Percentiles rank a stretch among this genome's conserved stretches.
Evolutionary conservation across 805 yeast genomes (phyloP).

Genomic region (Saturnispora zaruensis): DNA sequence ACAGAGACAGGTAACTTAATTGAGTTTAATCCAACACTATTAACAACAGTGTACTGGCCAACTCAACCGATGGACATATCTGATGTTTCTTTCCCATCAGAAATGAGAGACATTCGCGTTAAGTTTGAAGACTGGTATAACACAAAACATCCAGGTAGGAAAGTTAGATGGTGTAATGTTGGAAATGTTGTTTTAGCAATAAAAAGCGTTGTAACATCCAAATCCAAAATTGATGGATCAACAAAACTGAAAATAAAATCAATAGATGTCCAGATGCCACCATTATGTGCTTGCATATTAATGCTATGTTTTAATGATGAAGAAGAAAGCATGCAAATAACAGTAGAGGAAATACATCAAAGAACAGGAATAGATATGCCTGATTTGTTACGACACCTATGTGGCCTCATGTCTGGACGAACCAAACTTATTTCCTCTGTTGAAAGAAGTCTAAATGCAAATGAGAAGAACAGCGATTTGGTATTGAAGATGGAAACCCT

Average conservation of each 20-base stretch:
- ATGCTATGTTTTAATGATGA: constrained; percentile 56
- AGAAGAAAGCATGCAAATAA: constrained; percentile 36
- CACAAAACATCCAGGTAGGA: constrained; percentile 47
- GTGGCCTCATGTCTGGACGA: constrained; percentile 7
- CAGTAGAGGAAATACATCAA: constrained; percentile 53
- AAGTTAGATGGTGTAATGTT: constrained; percentile 45
- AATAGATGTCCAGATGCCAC: constrained; percentile 46
- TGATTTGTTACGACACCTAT: constrained; percentile 70
- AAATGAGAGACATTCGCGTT: constrained; percentile 33
- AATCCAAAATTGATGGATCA: constrained; percentile 3
- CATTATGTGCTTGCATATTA: constrained; percentile 73
- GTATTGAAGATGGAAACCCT: neutral
- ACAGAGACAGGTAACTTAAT: neutral
- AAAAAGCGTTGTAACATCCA: neutral
- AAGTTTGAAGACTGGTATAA: constrained; percentile 46
- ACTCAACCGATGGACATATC: constrained; percentile 29
- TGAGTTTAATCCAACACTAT: constrained; percentile 26
- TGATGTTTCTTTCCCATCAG: constrained; percentile 35
- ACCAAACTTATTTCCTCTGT: constrained; percentile 19
- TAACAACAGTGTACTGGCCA: constrained; percentile 67
- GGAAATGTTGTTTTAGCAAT: constrained; percentile 1
- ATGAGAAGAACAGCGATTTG: neutral
- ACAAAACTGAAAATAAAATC: neutral
- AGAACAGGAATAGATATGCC: constrained; percentile 62
- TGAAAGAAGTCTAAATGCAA: neutral